Evolutionary conservation across 2,329 filamentous ascomycete species (phyloP).

Genomic region (Xylariales sp.): DNA sequence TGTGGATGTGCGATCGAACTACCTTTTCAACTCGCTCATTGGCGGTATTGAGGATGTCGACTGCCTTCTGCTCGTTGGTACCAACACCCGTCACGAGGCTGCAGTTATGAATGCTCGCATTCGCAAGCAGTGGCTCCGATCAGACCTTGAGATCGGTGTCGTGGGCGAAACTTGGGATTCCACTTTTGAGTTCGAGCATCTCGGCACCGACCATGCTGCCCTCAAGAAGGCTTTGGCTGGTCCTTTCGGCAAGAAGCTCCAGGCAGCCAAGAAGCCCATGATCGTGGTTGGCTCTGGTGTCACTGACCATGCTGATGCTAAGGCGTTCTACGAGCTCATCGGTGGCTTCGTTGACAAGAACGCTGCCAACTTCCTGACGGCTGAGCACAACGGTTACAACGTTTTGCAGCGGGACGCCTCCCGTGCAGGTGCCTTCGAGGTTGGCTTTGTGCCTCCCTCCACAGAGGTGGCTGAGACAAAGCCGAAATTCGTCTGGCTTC

Average conservation of each 20-base stretch:
- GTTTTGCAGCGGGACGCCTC: constrained; percentile 92
- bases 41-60: constrained; percentile 92
- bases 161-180: constrained; percentile 89
- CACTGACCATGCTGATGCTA: constrained; percentile 85
- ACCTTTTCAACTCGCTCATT: constrained; percentile 94
- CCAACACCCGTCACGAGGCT: constrained; percentile 92
- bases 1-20: constrained; percentile 89
- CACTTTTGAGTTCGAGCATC: constrained; percentile 91
- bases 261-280: constrained; percentile 86
- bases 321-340: constrained; percentile 88
- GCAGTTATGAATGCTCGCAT: constrained; percentile 95
- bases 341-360: constrained; percentile 93
- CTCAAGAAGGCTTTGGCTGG: constrained; percentile 84
- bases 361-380: constrained; percentile 77
- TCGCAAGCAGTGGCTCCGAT: constrained; percentile 95
- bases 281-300: constrained; percentile 92
- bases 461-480: constrained; percentile 75
- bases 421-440: constrained; percentile 87
- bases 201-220: constrained; percentile 73
- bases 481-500: constrained; percentile 94
- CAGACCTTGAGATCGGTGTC: constrained; percentile 87
- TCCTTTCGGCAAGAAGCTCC: constrained; percentile 88
- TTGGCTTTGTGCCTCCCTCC: constrained; percentile 89
- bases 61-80: constrained; percentile 85
- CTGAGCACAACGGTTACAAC: constrained; percentile 97